Evolutionary conservation across 768 basidiomycete genomes (phyloP).

Genomic region (Collybia sp.): DNA sequence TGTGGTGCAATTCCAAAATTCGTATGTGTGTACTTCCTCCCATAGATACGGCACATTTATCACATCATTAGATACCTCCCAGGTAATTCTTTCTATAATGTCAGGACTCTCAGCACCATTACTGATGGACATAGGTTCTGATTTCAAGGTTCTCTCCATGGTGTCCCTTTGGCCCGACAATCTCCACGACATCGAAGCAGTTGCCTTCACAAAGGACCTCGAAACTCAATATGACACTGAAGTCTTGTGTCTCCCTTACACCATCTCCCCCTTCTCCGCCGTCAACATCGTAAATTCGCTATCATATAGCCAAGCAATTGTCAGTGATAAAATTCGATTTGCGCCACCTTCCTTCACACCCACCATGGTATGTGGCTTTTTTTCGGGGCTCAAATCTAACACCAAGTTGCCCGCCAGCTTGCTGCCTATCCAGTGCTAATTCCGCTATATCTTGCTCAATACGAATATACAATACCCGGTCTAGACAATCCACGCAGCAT

Average conservation of each 20-base stretch:
- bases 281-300: conserved; percentile 30
- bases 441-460: conserved; percentile 59
- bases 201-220: conserved; percentile 46
- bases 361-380: conserved; percentile 33
- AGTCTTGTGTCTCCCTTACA: conserved; percentile 54
- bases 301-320: conserved; percentile 27
- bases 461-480: conserved; percentile 22
- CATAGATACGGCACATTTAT: conserved; percentile 4
- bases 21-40: conserved; percentile 33
- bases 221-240: conserved; percentile 43
- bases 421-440: conserved; percentile 60
- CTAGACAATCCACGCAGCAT: conserved; percentile 4
- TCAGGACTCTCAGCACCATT: not conserved
- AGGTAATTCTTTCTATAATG: conserved; percentile 20
- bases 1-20: conserved; percentile 32
- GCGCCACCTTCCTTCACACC: conserved; percentile 37
- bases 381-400: too few relatives aligned
- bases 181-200: conserved; percentile 17
- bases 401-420: conserved; percentile 25
- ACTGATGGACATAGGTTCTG: conserved; percentile 28
- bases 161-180: conserved; percentile 29
- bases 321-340: conserved; percentile 34
- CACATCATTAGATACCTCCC: conserved; percentile 35
- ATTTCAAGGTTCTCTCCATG: conserved; percentile 40
- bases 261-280: conserved; percentile 46